Conservation (phyloP, 2,329 filamentous ascomycete genomes). For the Fusarium sp. region DNA sequence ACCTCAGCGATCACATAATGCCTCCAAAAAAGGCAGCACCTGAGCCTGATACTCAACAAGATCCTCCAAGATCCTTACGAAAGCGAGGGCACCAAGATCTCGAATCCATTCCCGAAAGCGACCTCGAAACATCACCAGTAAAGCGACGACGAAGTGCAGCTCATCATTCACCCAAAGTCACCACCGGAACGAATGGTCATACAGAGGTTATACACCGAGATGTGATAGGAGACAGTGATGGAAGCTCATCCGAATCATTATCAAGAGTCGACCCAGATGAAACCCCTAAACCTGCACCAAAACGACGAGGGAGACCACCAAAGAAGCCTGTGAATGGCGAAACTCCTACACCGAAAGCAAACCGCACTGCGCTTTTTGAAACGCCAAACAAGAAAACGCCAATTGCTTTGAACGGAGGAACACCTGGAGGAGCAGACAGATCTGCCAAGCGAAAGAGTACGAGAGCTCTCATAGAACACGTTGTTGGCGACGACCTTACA, state of each 20-base stretch:
- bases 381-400: constrained; percentile 51
- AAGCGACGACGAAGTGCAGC: constrained; percentile 44
- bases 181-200: constrained; percentile 15
- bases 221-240: not conserved
- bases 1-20: constrained; percentile 10
- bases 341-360: constrained; percentile 50
- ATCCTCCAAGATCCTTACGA: constrained; percentile 27
- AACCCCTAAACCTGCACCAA: constrained; percentile 46
- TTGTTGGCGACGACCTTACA: constrained; percentile 67
- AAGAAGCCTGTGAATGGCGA: constrained; percentile 43
- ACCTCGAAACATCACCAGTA: constrained; percentile 43
- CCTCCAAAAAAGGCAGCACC: constrained; percentile 28
- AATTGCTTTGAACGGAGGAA: constrained; percentile 51
- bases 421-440: constrained; percentile 79
- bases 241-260: constrained; percentile 18
- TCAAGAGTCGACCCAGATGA: constrained; percentile 33
- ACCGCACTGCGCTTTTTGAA: constrained; percentile 43
- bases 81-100: constrained; percentile 41
- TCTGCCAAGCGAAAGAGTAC: constrained; percentile 89
- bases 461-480: constrained; percentile 75
- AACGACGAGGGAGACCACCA: constrained; percentile 48
- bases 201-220: constrained; percentile 34
- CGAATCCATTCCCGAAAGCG: constrained; percentile 39
- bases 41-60: constrained; percentile 18
- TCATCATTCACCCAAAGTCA: constrained; percentile 8